Evolutionary conservation across 768 basidiomycete species (phyloP), one percentile per base, ranked within the genome.

Genomic region (Kwoniella europaea): DNA sequence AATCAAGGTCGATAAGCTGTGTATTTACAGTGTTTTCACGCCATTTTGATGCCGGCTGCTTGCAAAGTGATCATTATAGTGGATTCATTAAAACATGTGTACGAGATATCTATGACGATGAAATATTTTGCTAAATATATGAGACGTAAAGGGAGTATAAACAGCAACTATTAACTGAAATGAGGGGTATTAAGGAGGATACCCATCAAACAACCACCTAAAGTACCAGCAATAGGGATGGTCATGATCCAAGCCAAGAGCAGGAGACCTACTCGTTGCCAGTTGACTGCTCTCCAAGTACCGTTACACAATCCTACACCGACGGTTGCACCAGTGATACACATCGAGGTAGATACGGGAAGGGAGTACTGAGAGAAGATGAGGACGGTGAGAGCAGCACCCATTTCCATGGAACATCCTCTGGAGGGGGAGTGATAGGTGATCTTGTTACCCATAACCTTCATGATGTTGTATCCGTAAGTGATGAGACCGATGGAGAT

Each of bases 371-470:
- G 84, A 13, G 84, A 85, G 43, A 85, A 85, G 64, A 86, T 78
- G 54, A 86, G 79, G 67, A 86, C 85, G 35, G 86, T 86, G 73
- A 86, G 82, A 54, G 85, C 78, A 12, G 85, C 83, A 15, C 84
- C 85, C 66, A 86, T 76, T 71, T 86, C 86, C 86, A 86, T 86
- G 10, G 83, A 81, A 74, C 82, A 84, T 5, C 86, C 86, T 56
- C 86, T 84, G 3, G 84, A 84, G 1, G 86, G 85, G 0, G 84
- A 85, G 70, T 83, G 79, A 35, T 85, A 80, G 29, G 85, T 86
- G 76, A 86, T 81, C 59, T 79, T 78, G 82, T 84, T 84, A 2
- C 85, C 83, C 76, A 84, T 79, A 42, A 83, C 81, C 65, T 79
- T 79, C 83, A 85, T 85, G 71, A 85, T 84, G 79, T 85, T 84